A percentile compares a stretch with the other conserved stretches of the same genome.
These are phyloP conservation scores for Auriscalpium vulgare DNA, from an alignment of 768 basidiomycete genomes.

Conservation along the genomic window DNA sequence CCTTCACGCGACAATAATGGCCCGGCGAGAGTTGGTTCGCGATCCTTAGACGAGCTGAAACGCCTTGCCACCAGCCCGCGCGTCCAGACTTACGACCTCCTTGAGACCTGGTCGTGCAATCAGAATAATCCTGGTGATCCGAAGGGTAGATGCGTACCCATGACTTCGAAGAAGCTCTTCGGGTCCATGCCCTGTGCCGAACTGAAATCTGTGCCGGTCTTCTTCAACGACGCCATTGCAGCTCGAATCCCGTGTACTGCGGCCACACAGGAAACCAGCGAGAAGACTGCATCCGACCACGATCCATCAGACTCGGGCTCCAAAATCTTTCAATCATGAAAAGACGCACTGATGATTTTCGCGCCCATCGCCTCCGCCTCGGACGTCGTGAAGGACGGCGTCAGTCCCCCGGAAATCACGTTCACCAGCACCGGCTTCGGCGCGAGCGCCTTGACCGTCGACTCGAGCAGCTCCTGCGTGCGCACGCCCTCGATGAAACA, in stretches of 20 bases:
- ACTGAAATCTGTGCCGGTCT: constrained; percentile 67
- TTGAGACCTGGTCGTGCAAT: background rate
- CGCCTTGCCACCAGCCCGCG: background rate
- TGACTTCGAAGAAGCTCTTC: constrained; percentile 68
- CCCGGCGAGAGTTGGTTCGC: too few species aligned
- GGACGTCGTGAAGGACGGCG: constrained; percentile 61
- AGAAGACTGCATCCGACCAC: constrained; percentile 45
- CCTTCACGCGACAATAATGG: too few species aligned
- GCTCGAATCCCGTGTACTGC: constrained; percentile 71
- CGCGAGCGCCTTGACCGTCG: constrained; percentile 57
- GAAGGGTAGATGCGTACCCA: constrained; percentile 39
- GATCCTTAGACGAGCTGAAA: background rate
- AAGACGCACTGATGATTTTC: constrained; percentile 63
- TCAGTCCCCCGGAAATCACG: constrained; percentile 71
- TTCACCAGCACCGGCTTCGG: constrained; percentile 76
- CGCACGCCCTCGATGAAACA: constrained; percentile 79
- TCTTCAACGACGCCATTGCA: constrained; percentile 69
- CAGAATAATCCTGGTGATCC: background rate
- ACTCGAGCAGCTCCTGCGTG: constrained; percentile 53
- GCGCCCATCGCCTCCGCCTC: constrained; percentile 66
- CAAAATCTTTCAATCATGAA: background rate
- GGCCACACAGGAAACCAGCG: constrained; percentile 67
- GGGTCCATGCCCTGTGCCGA: constrained; percentile 63
- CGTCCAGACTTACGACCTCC: background rate
- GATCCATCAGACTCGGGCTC: too few species aligned